Percentiles rank a stretch among this genome's conserved stretches.
Conservation (phyloP, 2,329 filamentous ascomycete genomes). For the Colletotrichum lentis region DNA sequence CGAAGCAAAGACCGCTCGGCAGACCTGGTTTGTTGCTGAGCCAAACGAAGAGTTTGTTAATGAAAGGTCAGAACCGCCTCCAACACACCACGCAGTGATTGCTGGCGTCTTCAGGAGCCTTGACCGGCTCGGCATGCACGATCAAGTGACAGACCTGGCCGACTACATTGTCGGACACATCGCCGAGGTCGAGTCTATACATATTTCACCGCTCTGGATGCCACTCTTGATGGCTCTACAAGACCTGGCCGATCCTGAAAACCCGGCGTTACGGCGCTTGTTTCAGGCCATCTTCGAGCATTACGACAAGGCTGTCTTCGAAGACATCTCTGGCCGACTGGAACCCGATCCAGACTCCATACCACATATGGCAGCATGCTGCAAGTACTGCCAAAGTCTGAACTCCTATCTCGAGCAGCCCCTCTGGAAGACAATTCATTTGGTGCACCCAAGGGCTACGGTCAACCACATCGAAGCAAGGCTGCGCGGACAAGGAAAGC, state of each 20-base stretch:
- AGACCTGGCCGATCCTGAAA: constrained; percentile 19
- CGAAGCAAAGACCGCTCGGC: constrained; percentile 26
- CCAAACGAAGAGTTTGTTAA: not conserved
- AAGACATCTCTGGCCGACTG: constrained; percentile 16
- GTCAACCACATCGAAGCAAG: constrained; percentile 18
- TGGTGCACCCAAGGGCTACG: constrained; percentile 17
- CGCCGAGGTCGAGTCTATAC: constrained; percentile 24
- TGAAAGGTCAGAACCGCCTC: not conserved
- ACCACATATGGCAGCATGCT: constrained; percentile 23
- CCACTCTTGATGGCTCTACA: constrained; percentile 24
- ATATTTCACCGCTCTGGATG: constrained; percentile 29
- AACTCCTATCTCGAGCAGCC: constrained; percentile 28
- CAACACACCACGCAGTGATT: constrained; percentile 13
- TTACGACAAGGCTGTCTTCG: constrained; percentile 24
- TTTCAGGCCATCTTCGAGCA: constrained; percentile 22
- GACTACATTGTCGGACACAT: constrained; percentile 5
- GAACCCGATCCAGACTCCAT: constrained; percentile 16
- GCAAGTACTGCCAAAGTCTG: constrained; percentile 23
- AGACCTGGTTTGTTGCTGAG: constrained; percentile 20
- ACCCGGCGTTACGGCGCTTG: constrained; percentile 14
- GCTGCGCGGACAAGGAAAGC: constrained; percentile 26
- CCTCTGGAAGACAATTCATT: constrained; percentile 24
- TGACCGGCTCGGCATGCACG: constrained; percentile 22
- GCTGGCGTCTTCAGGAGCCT: constrained; percentile 29
- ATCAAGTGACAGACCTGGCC: constrained; percentile 9